phyloP scores from a whole-genome alignment of 2,329 filamentous ascomycete genomes.

The Fonsecaea nubica region DNA sequence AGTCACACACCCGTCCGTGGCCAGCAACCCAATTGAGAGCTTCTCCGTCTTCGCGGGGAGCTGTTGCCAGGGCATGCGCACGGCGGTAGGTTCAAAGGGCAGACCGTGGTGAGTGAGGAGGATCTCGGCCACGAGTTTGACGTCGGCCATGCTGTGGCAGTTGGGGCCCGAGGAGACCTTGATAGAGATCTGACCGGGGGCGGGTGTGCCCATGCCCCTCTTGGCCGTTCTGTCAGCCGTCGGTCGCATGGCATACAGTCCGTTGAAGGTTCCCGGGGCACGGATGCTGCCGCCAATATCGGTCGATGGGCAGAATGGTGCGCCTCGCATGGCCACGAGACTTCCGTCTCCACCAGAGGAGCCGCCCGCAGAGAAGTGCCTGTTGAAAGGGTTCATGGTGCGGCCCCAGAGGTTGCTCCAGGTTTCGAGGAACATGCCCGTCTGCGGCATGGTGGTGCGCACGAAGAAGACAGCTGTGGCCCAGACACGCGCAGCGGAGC shows the following conservation, averaged over 20 bases:
- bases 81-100: constrained; percentile 58
- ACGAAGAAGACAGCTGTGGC: constrained; percentile 42
- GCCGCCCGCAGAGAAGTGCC: constrained; percentile 59
- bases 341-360: constrained; percentile 65
- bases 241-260: constrained; percentile 50
- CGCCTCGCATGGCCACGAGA: constrained; percentile 59
- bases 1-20: constrained; percentile 67
- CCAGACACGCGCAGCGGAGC: not conserved
- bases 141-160: constrained; percentile 59
- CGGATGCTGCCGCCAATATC: constrained; percentile 58
- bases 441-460: constrained; percentile 44
- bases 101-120: constrained; percentile 56
- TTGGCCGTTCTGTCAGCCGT: constrained; percentile 49
- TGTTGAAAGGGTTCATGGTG: constrained; percentile 63
- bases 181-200: constrained; percentile 44
- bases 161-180: constrained; percentile 61
- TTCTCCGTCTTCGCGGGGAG: constrained; percentile 32
- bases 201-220: constrained; percentile 28
- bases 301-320: constrained; percentile 48
- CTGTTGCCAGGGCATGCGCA: constrained; percentile 59
- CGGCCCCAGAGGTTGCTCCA: constrained; percentile 43
- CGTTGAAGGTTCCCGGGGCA: constrained; percentile 50
- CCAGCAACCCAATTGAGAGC: constrained; percentile 67
- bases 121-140: constrained; percentile 52
- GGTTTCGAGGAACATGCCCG: constrained; percentile 45